Evolutionary conservation across 768 basidiomycete genomes (phyloP).

Genomic region (Tulasnella sp.): DNA sequence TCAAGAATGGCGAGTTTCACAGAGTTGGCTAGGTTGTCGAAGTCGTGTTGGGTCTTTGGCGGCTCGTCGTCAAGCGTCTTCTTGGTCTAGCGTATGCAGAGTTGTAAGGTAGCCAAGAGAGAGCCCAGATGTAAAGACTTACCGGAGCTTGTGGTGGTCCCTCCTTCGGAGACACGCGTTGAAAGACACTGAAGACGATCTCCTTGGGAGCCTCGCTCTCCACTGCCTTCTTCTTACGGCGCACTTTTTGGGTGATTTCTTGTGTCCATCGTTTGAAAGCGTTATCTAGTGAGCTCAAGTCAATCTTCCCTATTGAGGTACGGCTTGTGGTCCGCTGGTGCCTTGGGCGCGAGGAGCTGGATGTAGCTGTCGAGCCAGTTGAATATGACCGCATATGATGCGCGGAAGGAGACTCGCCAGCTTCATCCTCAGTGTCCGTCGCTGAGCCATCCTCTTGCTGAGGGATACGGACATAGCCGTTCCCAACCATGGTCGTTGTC

Average conservation of each 20-base stretch:
- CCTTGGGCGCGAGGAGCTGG: slow-evolving; percentile 48
- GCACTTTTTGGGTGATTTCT: slow-evolving; percentile 82
- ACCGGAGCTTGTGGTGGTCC: slow-evolving; percentile 43
- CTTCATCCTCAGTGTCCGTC: slow-evolving; percentile 51
- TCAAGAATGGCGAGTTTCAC: slow-evolving; percentile 70
- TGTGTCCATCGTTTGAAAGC: slow-evolving; percentile 93
- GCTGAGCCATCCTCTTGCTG: slow-evolving; percentile 38
- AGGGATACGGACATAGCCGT: slow-evolving; percentile 32
- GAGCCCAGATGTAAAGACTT: slow-evolving; percentile 47
- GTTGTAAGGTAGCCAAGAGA: not conserved
- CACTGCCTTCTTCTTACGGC: slow-evolving; percentile 63
- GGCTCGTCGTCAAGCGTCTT: slow-evolving; percentile 75
- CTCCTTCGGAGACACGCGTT: slow-evolving; percentile 49
- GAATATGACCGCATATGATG: slow-evolving; percentile 41
- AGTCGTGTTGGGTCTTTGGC: slow-evolving; percentile 74
- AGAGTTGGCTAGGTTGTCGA: slow-evolving; percentile 67
- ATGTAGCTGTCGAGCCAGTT: slow-evolving; percentile 40
- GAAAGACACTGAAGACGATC: slow-evolving; percentile 82
- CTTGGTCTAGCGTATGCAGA: slow-evolving; percentile 55
- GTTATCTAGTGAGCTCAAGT: slow-evolving; percentile 75
- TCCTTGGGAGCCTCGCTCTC: slow-evolving; percentile 50
- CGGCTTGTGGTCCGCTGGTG: slow-evolving; percentile 11
- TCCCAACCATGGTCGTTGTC: slow-evolving; percentile 3
- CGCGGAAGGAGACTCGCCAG: slow-evolving; percentile 39
- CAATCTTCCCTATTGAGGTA: slow-evolving; percentile 59